Conservation (phyloP, 2,329 filamentous ascomycete genomes). For the Lachnellula cervina region DNA sequence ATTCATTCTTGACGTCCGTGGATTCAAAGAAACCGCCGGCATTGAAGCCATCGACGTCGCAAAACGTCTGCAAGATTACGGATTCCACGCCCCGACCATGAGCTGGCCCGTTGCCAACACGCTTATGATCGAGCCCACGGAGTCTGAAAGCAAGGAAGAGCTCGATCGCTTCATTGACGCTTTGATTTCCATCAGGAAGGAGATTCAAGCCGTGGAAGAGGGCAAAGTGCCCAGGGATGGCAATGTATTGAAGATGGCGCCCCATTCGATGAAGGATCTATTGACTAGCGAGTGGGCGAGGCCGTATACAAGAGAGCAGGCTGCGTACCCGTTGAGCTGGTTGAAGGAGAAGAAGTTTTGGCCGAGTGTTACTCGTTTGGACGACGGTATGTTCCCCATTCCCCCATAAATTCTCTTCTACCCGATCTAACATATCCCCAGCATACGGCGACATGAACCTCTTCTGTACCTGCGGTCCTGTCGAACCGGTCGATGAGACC, state of each 20-base stretch:
- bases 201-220: constrained; percentile 79
- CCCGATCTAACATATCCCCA: constrained; percentile 33
- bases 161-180: constrained; percentile 91
- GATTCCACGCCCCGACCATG: constrained; percentile 97
- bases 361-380: constrained; percentile 79
- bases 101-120: constrained; percentile 93
- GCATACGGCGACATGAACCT: constrained; percentile 88
- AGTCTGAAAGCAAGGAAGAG: constrained; percentile 87
- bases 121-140: constrained; percentile 96
- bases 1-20: constrained; percentile 87
- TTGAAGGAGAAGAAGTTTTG: constrained; percentile 97
- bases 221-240: constrained; percentile 68
- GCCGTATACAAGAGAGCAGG: constrained; percentile 74
- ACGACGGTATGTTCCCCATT: constrained; percentile 65
- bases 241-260: constrained; percentile 86
- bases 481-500: constrained; percentile 45
- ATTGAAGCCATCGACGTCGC: constrained; percentile 92
- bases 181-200: constrained; percentile 76
- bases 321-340: constrained; percentile 79
- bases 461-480: constrained; percentile 89
- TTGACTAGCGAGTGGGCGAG: constrained; percentile 73
- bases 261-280: constrained; percentile 79
- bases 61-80: constrained; percentile 94
- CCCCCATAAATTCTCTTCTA: constrained; percentile 12
- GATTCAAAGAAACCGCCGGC: constrained; percentile 76